Conservation (phyloP, 352 stramenopile species). For the Aphanomyces invadans region DNA sequence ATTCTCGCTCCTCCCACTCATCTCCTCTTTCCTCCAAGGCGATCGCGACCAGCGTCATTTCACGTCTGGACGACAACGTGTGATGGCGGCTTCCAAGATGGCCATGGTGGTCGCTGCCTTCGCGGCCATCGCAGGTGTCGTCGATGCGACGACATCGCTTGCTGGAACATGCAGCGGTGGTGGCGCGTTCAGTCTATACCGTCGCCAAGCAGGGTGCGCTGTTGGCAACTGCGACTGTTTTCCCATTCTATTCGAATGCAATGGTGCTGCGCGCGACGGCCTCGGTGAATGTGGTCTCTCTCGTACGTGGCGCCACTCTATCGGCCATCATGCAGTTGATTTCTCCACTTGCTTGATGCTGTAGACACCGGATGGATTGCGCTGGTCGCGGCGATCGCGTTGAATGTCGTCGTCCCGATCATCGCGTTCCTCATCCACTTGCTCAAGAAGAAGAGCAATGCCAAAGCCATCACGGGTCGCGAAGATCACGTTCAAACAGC, state of each 20-base stretch:
- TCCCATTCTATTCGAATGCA: slow-evolving; percentile 22
- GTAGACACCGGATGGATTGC: slow-evolving; percentile 16
- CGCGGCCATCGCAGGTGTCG: neutral
- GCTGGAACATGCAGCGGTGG: slow-evolving; percentile 19
- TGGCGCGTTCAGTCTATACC: slow-evolving; percentile 22
- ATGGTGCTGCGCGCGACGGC: slow-evolving; percentile 1
- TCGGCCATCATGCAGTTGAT: neutral
- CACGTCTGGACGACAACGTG: neutral
- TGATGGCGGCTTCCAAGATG: neutral
- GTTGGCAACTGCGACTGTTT: slow-evolving; percentile 23
- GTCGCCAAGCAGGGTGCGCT: slow-evolving; percentile 18
- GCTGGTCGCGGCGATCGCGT: neutral
- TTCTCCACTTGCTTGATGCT: neutral
- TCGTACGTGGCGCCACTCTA: neutral
- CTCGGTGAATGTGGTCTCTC: slow-evolving; percentile 19
- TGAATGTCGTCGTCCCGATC: slow-evolving; percentile 19
- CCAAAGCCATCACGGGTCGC: neutral
- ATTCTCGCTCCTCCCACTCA: neutral
- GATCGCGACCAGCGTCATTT: neutral
- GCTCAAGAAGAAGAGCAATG: slow-evolving; percentile 9
- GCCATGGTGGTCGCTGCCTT: neutral
- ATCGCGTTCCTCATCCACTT: slow-evolving; percentile 8
- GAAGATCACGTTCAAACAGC: slow-evolving; percentile 12
- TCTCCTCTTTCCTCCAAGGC: neutral
- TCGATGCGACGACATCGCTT: neutral